Evolutionary conservation across 257 asterid species (phyloP).

Genomic region (Scutellaria barbata): DNA sequence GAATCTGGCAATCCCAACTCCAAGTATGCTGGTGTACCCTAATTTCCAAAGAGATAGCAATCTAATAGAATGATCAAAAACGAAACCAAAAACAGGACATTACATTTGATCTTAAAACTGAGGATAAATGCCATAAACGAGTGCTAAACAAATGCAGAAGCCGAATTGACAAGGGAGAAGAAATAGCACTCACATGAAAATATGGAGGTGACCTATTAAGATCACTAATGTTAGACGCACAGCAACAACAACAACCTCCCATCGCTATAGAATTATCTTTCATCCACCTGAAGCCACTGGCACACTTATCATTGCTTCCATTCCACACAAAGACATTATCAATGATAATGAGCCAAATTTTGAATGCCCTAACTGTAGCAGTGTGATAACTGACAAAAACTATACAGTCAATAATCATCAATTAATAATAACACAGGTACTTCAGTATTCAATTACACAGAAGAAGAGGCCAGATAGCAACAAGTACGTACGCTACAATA

Average conservation of each 20-base stretch:
- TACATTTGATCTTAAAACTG: constrained; percentile 4
- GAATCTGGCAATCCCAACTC: not conserved
- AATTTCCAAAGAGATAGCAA: not conserved
- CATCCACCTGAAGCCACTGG: constrained; percentile 51
- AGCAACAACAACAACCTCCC: constrained; percentile 84
- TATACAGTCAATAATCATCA: no score
- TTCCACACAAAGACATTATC: constrained; percentile 15
- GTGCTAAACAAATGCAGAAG: constrained; percentile 21
- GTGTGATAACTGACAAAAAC: no score
- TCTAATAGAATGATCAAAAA: not conserved
- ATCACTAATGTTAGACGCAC: constrained; percentile 62
- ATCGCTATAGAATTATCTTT: constrained; percentile 48
- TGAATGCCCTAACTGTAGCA: no score
- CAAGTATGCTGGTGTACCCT: not conserved
- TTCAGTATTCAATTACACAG: no score
- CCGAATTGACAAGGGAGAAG: constrained; percentile 25
- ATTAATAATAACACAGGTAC: no score
- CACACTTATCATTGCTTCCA: constrained; percentile 53
- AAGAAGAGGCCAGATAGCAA: no score
- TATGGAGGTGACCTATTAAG: constrained; percentile 52
- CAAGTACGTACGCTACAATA: no score
- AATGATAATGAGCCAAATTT: no score
- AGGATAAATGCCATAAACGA: constrained; percentile 4
- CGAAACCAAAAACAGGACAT: not conserved
- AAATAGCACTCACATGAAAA: constrained; percentile 59